Percentiles rank a stretch among this genome's conserved stretches.
Conservation (phyloP, 2,329 filamentous ascomycete genomes). For the Chaetomiaceae sp. region DNA sequence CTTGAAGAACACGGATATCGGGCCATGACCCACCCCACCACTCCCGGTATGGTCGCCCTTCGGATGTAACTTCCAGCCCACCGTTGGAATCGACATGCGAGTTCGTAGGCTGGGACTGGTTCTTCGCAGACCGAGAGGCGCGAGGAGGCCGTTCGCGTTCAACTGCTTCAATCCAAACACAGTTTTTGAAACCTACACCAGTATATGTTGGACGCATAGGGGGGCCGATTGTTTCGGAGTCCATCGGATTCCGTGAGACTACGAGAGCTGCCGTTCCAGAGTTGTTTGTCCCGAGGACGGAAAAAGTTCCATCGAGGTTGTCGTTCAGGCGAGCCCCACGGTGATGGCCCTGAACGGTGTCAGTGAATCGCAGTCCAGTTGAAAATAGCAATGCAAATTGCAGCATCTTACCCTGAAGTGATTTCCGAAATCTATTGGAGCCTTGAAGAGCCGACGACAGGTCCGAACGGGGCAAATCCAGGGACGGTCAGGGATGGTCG, state of each 20-base stretch:
- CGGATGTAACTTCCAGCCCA: neutral
- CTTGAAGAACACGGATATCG: too few relatives aligned
- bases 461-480: conserved; percentile 23
- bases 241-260: conserved; percentile 6
- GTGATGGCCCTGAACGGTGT: conserved; percentile 9
- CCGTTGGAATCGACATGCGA: too few relatives aligned
- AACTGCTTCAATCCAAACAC: too few relatives aligned
- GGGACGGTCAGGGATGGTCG: conserved; percentile 9
- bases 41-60: conserved; percentile 7
- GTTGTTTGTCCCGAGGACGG: neutral
- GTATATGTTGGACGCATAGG: conserved; percentile 5
- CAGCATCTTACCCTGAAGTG: conserved; percentile 14
- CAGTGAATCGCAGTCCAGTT: neutral
- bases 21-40: conserved; percentile 10
- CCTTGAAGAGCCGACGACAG: conserved; percentile 20
- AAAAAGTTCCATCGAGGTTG: conserved; percentile 22
- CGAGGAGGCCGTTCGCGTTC: too few relatives aligned
- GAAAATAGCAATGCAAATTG: neutral
- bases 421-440: conserved; percentile 3
- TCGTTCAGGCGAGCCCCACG: conserved; percentile 18
- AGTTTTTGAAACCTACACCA: neutral
- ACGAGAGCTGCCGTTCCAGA: neutral
- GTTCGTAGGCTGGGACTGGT: too few relatives aligned
- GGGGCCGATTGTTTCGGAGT: conserved; percentile 1
- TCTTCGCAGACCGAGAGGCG: too few relatives aligned